A percentile compares a stretch with the other conserved stretches of the same genome.
phyloP scores from a whole-genome alignment of 345 rosid genomes.

The Excoecaria cochinchinensis region DNA sequence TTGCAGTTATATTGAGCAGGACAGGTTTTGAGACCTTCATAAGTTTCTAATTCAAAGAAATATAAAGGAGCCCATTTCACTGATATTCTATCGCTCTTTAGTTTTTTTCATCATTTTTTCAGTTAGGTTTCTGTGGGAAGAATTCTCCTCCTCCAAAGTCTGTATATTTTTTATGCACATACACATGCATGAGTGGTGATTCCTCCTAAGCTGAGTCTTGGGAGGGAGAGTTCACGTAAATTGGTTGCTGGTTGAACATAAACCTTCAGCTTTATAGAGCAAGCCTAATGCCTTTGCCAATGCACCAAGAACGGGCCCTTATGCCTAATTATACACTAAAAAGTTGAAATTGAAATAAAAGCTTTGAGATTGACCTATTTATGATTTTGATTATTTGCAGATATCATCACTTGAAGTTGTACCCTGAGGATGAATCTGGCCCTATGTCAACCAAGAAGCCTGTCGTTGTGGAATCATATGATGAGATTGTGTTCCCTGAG shows the following conservation, averaged over 20 bases:
- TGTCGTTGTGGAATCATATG: slow-evolving; percentile 34
- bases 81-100: too few species aligned
- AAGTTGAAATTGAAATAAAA: background rate
- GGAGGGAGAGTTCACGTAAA: background rate
- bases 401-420: slow-evolving; percentile 33
- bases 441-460: slow-evolving; percentile 34
- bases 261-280: background rate
- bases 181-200: too few species aligned
- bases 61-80: too few species aligned
- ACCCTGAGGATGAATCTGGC: slow-evolving; percentile 34
- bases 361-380: background rate
- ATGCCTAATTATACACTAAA: background rate
- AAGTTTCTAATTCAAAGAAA: too few species aligned
- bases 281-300: background rate
- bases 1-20: too few species aligned
- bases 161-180: too few species aligned
- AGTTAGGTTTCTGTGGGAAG: too few species aligned
- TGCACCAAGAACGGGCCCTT: background rate
- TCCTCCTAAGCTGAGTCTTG: background rate
- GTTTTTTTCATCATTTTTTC: too few species aligned
- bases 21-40: too few species aligned
- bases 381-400: slow-evolving; percentile 8
- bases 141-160: too few species aligned
- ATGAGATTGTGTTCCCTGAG: slow-evolving; percentile 36
- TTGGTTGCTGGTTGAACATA: background rate